Evolutionary conservation across 352 stramenopile genomes (phyloP).

Genomic region (Phytophthora pistaciae): DNA sequence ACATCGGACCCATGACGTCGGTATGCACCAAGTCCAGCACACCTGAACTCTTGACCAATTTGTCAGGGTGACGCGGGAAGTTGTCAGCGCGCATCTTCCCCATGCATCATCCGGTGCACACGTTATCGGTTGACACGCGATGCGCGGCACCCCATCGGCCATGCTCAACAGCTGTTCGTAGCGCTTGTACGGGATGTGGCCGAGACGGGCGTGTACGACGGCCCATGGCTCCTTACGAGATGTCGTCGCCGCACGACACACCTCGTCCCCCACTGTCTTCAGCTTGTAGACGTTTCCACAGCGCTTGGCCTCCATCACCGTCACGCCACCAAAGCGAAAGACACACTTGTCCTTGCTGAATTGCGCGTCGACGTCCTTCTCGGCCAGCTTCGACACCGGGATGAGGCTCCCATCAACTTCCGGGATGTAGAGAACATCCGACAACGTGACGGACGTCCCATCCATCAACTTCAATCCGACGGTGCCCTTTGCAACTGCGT

Average conservation of each 20-base stretch:
- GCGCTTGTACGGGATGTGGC: conserved; percentile 16
- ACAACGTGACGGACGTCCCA: neutral
- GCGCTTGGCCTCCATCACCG: conserved; percentile 22
- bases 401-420: neutral
- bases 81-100: neutral
- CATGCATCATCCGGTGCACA: neutral
- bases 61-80: conserved; percentile 7
- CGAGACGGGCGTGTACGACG: conserved; percentile 10
- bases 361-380: conserved; percentile 17
- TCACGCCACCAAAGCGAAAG: conserved; percentile 9
- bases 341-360: conserved; percentile 28
- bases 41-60: conserved; percentile 18
- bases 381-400: neutral
- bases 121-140: neutral
- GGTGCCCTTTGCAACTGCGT: neutral
- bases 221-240: conserved; percentile 12
- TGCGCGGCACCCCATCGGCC: neutral
- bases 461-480: neutral
- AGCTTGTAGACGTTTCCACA: conserved; percentile 27
- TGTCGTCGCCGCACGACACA: conserved; percentile 8
- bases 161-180: neutral
- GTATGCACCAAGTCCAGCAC: conserved; percentile 16
- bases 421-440: conserved; percentile 5
- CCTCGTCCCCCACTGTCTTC: conserved; percentile 22
- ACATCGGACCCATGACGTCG: conserved; percentile 28